A percentile compares a stretch with the other conserved stretches of the same genome.
These are phyloP conservation scores for Fusarium hainanense DNA, from an alignment of 2,329 filamentous ascomycete species.

Conservation along the genomic window DNA sequence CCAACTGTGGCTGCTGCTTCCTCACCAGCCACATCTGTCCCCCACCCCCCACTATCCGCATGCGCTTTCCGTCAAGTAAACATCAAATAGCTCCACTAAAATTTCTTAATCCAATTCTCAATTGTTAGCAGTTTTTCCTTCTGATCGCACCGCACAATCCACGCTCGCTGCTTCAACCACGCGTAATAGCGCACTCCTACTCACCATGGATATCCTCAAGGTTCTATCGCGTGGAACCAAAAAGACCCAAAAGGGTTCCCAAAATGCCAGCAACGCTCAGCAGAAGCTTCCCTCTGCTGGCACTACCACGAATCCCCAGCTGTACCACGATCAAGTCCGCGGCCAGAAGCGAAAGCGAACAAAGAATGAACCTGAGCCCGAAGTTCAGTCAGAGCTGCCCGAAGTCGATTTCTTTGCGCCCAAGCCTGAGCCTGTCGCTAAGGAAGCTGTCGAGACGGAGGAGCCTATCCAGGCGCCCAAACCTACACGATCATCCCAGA, in stretches of 20 bases:
- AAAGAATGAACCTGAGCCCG: conserved; percentile 50
- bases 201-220: conserved; percentile 76
- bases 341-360: conserved; percentile 68
- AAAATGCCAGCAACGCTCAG: conserved; percentile 45
- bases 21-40: conserved; percentile 4
- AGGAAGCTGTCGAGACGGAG: conserved; percentile 43
- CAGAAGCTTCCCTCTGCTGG: conserved; percentile 72
- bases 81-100: conserved; percentile 39
- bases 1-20: background rate
- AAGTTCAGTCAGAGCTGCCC: conserved; percentile 51
- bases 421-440: conserved; percentile 52
- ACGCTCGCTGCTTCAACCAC: conserved; percentile 12
- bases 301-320: conserved; percentile 72
- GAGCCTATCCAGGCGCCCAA: conserved; percentile 46
- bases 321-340: conserved; percentile 69
- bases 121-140: conserved; percentile 32
- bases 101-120: conserved; percentile 39
- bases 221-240: conserved; percentile 78
- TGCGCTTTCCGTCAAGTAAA: conserved; percentile 6
- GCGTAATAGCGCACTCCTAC: background rate
- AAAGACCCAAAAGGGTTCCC: conserved; percentile 56
- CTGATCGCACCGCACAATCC: conserved; percentile 10
- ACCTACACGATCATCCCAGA: conserved; percentile 45
- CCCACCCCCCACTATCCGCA: conserved; percentile 42
- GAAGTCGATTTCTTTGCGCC: conserved; percentile 71